Percentiles rank a stretch among this genome's conserved stretches.
phyloP scores from a whole-genome alignment of 768 basidiomycete genomes.

The Tulasnella sp. region DNA sequence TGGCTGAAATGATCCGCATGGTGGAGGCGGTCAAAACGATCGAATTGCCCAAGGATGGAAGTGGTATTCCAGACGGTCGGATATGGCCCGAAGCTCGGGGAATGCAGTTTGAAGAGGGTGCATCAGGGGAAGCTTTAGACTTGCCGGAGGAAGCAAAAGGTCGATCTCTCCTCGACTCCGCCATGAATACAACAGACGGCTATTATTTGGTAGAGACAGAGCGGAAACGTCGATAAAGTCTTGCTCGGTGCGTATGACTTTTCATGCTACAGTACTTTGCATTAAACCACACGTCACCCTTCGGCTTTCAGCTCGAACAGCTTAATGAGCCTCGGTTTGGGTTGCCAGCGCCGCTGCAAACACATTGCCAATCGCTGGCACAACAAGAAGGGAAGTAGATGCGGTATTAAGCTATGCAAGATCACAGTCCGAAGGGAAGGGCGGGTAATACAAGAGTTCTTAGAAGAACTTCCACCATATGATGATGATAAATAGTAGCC shows the following conservation, averaged over 20 bases:
- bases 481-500: slow-evolving; percentile 56
- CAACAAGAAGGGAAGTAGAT: neutral
- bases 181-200: slow-evolving; percentile 48
- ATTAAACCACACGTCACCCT: neutral
- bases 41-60: slow-evolving; percentile 33
- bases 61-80: slow-evolving; percentile 41
- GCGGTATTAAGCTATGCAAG: neutral
- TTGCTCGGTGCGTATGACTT: neutral
- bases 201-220: slow-evolving; percentile 52
- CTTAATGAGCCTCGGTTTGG: neutral
- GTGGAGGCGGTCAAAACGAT: slow-evolving; percentile 79
- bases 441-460: neutral
- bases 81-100: slow-evolving; percentile 43
- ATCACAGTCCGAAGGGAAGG: neutral
- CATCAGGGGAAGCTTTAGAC: slow-evolving; percentile 13
- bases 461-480: slow-evolving; percentile 51
- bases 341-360: neutral
- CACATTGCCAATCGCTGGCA: neutral
- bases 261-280: neutral
- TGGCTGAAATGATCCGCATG: slow-evolving; percentile 68
- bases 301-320: neutral
- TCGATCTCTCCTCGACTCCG: slow-evolving; percentile 47
- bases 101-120: slow-evolving; percentile 34
- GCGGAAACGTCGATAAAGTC: neutral
- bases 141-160: slow-evolving; percentile 37